phyloP scores from a whole-genome alignment of 129 eudicot genomes.

The Flaveria trinervia region DNA sequence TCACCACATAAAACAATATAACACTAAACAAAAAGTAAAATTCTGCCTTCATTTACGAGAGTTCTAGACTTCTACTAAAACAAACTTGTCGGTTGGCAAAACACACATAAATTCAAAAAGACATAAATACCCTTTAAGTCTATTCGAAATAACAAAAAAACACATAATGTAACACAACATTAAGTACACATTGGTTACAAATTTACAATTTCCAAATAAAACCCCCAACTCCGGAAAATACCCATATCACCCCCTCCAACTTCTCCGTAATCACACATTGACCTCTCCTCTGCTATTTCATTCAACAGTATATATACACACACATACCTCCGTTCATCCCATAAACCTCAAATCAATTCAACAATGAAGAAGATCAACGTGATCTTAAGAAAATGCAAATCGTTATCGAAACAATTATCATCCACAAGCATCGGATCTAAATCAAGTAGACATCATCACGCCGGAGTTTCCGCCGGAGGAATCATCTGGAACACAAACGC shows the following conservation, averaged over 20 bases:
- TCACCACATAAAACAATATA: no score
- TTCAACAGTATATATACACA: neutral
- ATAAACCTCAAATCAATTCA: neutral
- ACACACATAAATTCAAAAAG: neutral
- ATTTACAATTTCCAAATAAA: slow-evolving; percentile 8
- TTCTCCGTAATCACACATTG: neutral
- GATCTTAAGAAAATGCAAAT: slow-evolving; percentile 66
- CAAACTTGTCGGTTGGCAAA: neutral
- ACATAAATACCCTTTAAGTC: neutral
- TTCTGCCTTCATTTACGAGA: neutral
- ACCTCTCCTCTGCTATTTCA: slow-evolving; percentile 15
- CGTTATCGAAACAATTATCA: slow-evolving; percentile 66
- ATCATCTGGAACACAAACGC: slow-evolving; percentile 35
- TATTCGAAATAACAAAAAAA: neutral
- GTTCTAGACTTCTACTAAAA: neutral
- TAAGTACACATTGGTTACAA: neutral
- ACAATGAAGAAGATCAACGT: slow-evolving; percentile 65
- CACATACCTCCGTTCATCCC: slow-evolving; percentile 6
- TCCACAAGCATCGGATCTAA: slow-evolving; percentile 56
- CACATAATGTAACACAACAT: neutral
- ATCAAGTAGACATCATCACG: slow-evolving; percentile 39
- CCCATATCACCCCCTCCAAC: neutral
- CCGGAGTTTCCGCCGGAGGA: neutral
- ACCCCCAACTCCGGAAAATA: no score
- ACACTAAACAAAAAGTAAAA: no score